Base-by-base conservation (phyloP, 2,329 filamentous ascomycete species). In the Emmonsiellopsis sp. region DNA sequence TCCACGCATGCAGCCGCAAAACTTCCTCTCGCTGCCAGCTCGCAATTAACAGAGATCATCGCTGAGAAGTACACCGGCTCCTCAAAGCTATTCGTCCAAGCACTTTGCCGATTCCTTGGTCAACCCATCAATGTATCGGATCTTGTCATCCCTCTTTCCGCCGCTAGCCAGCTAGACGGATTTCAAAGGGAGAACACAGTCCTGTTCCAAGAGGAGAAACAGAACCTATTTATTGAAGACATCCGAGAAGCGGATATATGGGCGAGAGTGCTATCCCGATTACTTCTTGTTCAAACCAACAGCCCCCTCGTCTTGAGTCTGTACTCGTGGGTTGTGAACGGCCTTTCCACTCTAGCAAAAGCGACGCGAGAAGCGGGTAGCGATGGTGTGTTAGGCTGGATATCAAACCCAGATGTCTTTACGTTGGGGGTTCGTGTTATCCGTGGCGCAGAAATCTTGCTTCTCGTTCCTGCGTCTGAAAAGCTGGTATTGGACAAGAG, bases 171-270 rank as follows among this genome's bases (percentile, higher is more conserved):
- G 0, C 61, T 78, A 2, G 56, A 60, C 0, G 62, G 67, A 4
- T 65, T 68, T 9, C 61, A 66, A 3, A 67, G 68, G 42, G 69
- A 74, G 33, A 70, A 66, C 42, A 70, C 66, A 0, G 65, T 68
- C 57, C 79, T 98, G 0, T 98, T 98, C 65, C 85, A 81, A 0
- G 79, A 89, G 53, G 93, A 98, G 70, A 91, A 94, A 66, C 90
- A 95, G 66, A 98, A 98, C 65, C 77, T 96, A n/a, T 97, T 88
- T 67, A 75, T 92, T 49, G 92, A 97, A 66, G 84, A 90, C 60
- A 81, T 88, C 5, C 77, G 83, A 47, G 91, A 96, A 67, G 76
- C 83, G 3, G 71, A 77, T 14, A 67, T 82, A n/a, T 96, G 90
- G 89, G 71, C 77, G 0, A 67, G 66, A 13, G 72, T 81, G 2